Conservation (phyloP, 345 rosid genomes). For the Camelina sativa region DNA sequence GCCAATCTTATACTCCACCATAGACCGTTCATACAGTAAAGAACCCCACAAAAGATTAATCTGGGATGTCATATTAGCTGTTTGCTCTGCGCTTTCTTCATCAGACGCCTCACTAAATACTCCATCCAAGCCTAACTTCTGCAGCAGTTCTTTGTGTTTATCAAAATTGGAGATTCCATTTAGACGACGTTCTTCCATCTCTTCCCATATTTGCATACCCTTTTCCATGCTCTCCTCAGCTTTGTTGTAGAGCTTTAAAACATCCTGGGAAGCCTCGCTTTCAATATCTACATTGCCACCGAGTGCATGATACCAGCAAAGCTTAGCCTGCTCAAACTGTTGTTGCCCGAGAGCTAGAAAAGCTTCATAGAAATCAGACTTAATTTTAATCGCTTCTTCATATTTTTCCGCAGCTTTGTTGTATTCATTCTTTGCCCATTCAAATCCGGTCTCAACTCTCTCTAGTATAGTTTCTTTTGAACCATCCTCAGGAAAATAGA, state of each 20-base stretch:
- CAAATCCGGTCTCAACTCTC: constrained; percentile 60
- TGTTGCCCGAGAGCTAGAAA: constrained; percentile 92
- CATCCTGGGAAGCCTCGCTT: constrained; percentile 71
- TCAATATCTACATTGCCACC: constrained; percentile 65
- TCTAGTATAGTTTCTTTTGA: constrained; percentile 63
- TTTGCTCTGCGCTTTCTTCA: constrained; percentile 77
- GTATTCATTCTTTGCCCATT: constrained; percentile 80
- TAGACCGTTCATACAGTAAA: constrained; percentile 87
- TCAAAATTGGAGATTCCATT: constrained; percentile 78
- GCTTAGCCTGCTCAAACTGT: constrained; percentile 95
- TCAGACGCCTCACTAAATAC: constrained; percentile 59
- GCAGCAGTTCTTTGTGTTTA: constrained; percentile 60
- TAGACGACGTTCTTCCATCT: constrained; percentile 76
- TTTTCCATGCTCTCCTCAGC: constrained; percentile 94
- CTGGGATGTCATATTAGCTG: constrained; percentile 81
- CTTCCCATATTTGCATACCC: constrained; percentile 96
- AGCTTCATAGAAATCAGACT: constrained; percentile 87
- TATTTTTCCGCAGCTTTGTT: constrained; percentile 67
- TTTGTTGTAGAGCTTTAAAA: constrained; percentile 82
- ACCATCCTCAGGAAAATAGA: constrained; percentile 65
- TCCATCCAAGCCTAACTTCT: constrained; percentile 65
- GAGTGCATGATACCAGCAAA: constrained; percentile 84
- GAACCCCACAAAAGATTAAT: constrained; percentile 94
- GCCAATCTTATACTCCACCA: constrained; percentile 83
- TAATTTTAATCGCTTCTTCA: constrained; percentile 73